Percentiles rank a stretch among this genome's conserved stretches.
phyloP scores from a whole-genome alignment of 2,329 filamentous ascomycete genomes.

The Aspergillus niger region DNA sequence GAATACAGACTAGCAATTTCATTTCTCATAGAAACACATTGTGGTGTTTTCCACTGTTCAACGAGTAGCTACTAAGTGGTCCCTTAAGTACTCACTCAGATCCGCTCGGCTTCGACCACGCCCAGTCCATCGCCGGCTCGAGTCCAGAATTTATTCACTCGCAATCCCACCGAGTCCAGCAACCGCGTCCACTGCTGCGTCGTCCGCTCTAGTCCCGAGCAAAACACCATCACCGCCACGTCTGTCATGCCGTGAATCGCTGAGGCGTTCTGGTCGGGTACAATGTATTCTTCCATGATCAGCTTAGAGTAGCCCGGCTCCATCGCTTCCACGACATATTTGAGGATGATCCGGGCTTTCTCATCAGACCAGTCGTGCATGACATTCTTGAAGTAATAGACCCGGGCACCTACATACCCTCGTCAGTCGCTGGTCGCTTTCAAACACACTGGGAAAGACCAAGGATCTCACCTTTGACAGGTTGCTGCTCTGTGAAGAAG shows the following conservation, averaged over 20 bases:
- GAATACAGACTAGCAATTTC: too few relatives aligned
- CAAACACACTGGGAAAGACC: too few relatives aligned
- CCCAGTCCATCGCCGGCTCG: conserved; percentile 22
- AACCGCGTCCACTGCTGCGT: conserved; percentile 22
- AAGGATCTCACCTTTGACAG: conserved; percentile 3
- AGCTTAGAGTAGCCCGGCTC: conserved; percentile 27
- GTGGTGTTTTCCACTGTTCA: too few relatives aligned
- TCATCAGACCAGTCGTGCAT: conserved; percentile 38
- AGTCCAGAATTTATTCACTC: conserved; percentile 21
- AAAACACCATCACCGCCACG: conserved; percentile 30
- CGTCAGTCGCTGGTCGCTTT: background rate
- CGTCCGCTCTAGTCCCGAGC: conserved; percentile 27
- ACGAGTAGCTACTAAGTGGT: too few relatives aligned
- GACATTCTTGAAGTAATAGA: conserved; percentile 31
- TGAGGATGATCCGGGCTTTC: conserved; percentile 24
- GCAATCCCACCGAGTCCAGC: conserved; percentile 20
- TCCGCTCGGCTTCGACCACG: conserved; percentile 21
- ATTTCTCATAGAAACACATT: too few relatives aligned
- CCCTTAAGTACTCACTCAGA: too few relatives aligned
- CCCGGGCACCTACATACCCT: conserved; percentile 1
- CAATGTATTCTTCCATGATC: conserved; percentile 29
- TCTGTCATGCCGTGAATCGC: conserved; percentile 25
- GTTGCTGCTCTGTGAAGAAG: conserved; percentile 12
- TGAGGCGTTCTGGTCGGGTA: conserved; percentile 26
- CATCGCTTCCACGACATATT: conserved; percentile 27